These are phyloP conservation scores for Suillus plorans DNA, from an alignment of 768 basidiomycete genomes.

Conservation along the genomic window DNA sequence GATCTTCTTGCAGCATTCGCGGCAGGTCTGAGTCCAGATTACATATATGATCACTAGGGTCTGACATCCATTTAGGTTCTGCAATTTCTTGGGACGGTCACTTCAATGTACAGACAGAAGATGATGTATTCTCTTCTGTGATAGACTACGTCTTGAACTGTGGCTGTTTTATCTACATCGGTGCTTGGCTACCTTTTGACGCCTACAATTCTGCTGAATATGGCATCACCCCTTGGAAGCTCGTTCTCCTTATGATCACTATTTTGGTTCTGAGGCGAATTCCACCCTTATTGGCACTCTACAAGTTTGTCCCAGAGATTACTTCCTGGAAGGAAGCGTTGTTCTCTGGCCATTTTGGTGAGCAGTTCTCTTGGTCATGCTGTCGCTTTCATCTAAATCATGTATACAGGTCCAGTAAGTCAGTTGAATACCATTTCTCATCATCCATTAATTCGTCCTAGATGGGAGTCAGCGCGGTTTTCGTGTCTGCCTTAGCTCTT, in stretches of 20 bases:
- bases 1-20: slow-evolving; percentile 90
- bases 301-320: slow-evolving; percentile 88
- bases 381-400: neutral
- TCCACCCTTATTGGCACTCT: slow-evolving; percentile 73
- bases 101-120: slow-evolving; percentile 77
- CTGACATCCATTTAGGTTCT: slow-evolving; percentile 53
- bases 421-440: neutral
- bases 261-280: slow-evolving; percentile 80
- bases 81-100: slow-evolving; percentile 93
- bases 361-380: slow-evolving; percentile 11
- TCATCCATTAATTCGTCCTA: slow-evolving; percentile 26
- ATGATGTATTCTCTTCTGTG: slow-evolving; percentile 85
- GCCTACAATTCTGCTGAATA: slow-evolving; percentile 55
- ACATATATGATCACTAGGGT: neutral
- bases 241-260: slow-evolving; percentile 63
- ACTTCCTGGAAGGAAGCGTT: slow-evolving; percentile 80
- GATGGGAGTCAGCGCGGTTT: slow-evolving; percentile 93
- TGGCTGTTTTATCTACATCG: slow-evolving; percentile 79
- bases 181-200: slow-evolving; percentile 81
- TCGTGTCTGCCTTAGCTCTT: slow-evolving; percentile 76
- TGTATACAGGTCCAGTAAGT: slow-evolving; percentile 51
- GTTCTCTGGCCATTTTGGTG: slow-evolving; percentile 91
- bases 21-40: slow-evolving; percentile 47
- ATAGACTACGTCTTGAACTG: slow-evolving; percentile 87
- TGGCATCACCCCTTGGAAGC: slow-evolving; percentile 67